Evolutionary conservation across 345 rosid species (phyloP), one percentile per base, ranked within the genome.

Genomic region (Triadica sebifera): DNA sequence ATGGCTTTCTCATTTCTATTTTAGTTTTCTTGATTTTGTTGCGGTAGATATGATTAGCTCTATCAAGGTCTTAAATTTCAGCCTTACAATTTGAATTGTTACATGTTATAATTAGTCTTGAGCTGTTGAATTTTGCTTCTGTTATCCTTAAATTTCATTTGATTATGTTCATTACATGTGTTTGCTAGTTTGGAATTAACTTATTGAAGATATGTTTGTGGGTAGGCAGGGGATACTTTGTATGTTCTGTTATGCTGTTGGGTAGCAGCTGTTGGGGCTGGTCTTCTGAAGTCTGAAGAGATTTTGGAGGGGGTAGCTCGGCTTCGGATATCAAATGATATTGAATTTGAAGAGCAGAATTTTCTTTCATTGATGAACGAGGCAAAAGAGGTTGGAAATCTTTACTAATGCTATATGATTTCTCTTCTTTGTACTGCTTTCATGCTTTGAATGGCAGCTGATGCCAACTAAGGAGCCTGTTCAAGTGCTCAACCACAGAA

Each of bases 221-320:
- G 73, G 68, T 73, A 94, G n/a, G 85, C 91, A 74, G 98, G 97
- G 78, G 96, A 94, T 39, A 96, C 98, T 25, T 80, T 95, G 90
- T 88, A 89, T 84, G 99, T 92, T 79, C 88, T 95, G 63, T 76
- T 95, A 29, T 91, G 98, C 79, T 92, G 99, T 81, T 95, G 98
- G 99, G 80, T 89, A 67, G 91, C 99, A 43, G n/a, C 97, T 61
- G 91, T 91, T 6, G 97, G 99, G 68, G 99, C 98, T 68, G 99
- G 99, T 63, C 91, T 95, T 74, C 83, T 95, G 51, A 95, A 92
- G 81, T 92, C 98, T 16, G 98, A 92, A 81, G 98, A 92, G 83
- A 91, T 94, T 50, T 82, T 91, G 75, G 97, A 90, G 50, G 96
- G 95, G 45, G 97, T 83, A 25, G 88, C 94, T 0, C 85, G 97